Conservation (phyloP, 192 early-diverging fungal genomes). For the Nowakowskiella sp. region DNA sequence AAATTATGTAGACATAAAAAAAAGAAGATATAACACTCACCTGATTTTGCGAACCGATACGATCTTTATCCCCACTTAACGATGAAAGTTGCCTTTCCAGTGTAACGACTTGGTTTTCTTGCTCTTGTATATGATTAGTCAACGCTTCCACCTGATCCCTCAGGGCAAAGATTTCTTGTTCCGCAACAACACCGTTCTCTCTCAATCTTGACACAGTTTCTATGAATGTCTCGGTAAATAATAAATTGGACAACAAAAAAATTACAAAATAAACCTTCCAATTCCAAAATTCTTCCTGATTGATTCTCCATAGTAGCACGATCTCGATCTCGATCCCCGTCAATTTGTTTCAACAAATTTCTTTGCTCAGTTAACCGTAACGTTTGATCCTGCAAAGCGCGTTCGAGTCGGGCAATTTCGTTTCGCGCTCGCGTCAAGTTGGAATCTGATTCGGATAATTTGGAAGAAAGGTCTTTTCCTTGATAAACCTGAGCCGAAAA, state of each 20-base stretch:
- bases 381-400: background rate
- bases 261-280: constrained; percentile 11
- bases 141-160: constrained; percentile 23
- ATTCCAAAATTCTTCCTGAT: constrained; percentile 22
- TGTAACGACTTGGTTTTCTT: constrained; percentile 14
- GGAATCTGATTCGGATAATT: background rate
- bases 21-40: background rate
- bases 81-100: background rate
- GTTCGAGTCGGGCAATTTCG: constrained; percentile 5
- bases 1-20: too few species aligned
- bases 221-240: background rate
- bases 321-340: constrained; percentile 30
- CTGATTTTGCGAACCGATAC: background rate
- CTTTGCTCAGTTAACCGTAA: constrained; percentile 22
- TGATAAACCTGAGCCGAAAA: too few species aligned
- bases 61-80: background rate
- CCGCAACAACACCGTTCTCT: constrained; percentile 1
- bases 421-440: constrained; percentile 9
- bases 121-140: constrained; percentile 27
- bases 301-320: constrained; percentile 28
- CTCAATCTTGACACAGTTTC: constrained; percentile 7
- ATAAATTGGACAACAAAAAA: background rate
- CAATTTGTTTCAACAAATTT: constrained; percentile 25
- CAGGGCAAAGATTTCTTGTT: constrained; percentile 17
- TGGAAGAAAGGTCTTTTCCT: too few species aligned